phyloP scores from a whole-genome alignment of 202 grass and related monocot species.

The Panicum virgatum region DNA sequence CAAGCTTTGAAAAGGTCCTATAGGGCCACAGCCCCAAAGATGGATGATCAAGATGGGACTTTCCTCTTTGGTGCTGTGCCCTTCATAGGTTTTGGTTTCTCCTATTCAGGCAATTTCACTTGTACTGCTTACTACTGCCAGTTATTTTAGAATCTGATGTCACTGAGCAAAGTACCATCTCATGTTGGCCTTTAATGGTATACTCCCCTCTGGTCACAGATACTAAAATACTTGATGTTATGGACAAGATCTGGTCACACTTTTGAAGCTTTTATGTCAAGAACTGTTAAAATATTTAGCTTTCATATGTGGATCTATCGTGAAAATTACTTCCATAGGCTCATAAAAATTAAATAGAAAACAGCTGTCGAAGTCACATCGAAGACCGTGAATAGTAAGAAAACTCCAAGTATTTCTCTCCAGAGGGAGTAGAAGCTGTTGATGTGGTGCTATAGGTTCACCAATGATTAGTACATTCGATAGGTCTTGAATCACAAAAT shows the following conservation, averaged over 20 bases:
- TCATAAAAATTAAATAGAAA: not conserved
- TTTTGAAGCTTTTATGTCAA: not conserved
- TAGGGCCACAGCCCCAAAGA: not conserved
- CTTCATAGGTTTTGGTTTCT: slow-evolving; percentile 15
- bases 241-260: not conserved
- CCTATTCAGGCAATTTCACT: slow-evolving; percentile 4
- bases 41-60: slow-evolving; percentile 1
- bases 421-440: not conserved
- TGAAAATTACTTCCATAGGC: not conserved
- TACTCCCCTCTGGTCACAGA: not conserved
- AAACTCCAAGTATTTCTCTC: not conserved
- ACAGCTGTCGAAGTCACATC: not conserved
- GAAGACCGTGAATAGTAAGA: not conserved
- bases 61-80: slow-evolving; percentile 15
- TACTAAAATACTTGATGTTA: no score
- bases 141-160: not conserved
- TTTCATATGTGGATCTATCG: not conserved
- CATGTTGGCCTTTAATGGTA: not conserved
- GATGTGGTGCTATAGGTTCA: not conserved
- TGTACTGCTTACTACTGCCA: slow-evolving; percentile 4
- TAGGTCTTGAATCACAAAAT: not conserved
- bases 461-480: not conserved
- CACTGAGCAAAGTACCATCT: slow-evolving; percentile 17
- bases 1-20: slow-evolving; percentile 25
- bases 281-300: not conserved